Evolutionary conservation across 2,329 filamentous ascomycete species (phyloP).

Genomic region (Aureobasidium sp.): DNA sequence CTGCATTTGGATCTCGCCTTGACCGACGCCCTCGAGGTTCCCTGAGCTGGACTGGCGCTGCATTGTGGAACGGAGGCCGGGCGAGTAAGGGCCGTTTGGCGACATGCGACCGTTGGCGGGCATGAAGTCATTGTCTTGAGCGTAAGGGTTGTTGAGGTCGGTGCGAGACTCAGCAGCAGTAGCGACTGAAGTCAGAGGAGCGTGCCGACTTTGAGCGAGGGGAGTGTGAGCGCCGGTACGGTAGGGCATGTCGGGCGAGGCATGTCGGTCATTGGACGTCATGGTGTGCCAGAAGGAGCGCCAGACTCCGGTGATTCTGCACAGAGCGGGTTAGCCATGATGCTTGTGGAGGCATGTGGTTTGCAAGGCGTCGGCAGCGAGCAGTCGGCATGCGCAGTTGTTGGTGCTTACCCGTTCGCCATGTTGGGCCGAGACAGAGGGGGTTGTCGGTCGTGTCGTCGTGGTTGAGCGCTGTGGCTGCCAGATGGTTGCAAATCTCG

Average conservation of each 20-base stretch:
- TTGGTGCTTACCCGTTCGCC: not conserved
- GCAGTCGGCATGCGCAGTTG: not conserved
- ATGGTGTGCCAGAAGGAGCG: conserved; percentile 88
- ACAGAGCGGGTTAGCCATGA: not conserved
- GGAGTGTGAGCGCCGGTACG: conserved; percentile 84
- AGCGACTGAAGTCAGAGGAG: conserved; percentile 76
- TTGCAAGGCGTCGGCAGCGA: not conserved
- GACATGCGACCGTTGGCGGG: conserved; percentile 71
- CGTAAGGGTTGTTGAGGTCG: conserved; percentile 72
- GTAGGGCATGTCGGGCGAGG: conserved; percentile 86
- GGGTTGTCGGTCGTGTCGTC: not conserved
- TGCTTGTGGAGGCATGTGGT: not conserved
- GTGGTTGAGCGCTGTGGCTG: not conserved
- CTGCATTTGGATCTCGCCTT: conserved; percentile 91
- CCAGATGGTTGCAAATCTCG: not conserved
- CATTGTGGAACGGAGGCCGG: conserved; percentile 76
- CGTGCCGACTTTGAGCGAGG: conserved; percentile 71
- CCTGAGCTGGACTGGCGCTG: conserved; percentile 35
- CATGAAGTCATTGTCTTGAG: conserved; percentile 65
- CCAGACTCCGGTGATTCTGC: conserved; percentile 56
- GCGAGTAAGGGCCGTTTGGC: conserved; percentile 70
- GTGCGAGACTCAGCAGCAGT: conserved; percentile 82
- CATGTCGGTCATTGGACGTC: conserved; percentile 73
- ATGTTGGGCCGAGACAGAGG: not conserved
- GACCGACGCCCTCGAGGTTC: conserved; percentile 61